Percentiles rank a stretch among this genome's conserved stretches.
These are phyloP conservation scores for Venustampulla echinocandica DNA, from an alignment of 495 filamentous ascomycete genomes.

Conservation along the genomic window DNA sequence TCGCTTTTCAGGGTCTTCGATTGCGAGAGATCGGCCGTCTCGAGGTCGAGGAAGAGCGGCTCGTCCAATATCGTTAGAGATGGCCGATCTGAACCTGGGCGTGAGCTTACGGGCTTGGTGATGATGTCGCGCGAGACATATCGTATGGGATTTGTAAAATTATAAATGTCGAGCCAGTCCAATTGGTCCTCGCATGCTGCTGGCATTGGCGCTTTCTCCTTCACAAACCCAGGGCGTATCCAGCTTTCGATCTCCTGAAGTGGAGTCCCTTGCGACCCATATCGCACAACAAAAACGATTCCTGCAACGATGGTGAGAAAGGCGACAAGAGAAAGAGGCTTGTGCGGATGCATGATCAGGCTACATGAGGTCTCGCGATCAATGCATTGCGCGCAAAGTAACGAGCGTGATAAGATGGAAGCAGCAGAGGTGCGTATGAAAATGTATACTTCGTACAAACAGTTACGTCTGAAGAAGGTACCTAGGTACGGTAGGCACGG, in stretches of 20 bases:
- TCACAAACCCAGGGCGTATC: conserved; percentile 1
- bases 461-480: too few species aligned
- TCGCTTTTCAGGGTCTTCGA: conserved; percentile 7
- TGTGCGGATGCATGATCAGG: conserved; percentile 11
- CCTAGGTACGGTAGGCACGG: too few species aligned
- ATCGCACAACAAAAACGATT: conserved; percentile 10
- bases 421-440: too few species aligned
- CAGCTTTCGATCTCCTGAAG: conserved; percentile 2
- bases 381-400: too few species aligned
- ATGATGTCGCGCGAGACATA: conserved; percentile 21
- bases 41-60: conserved; percentile 17
- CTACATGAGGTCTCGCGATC: conserved; percentile 14
- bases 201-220: conserved; percentile 1
- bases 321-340: conserved; percentile 9
- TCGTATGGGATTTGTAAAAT: conserved; percentile 17
- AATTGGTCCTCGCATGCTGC: conserved; percentile 14
- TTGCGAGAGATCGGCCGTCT: conserved; percentile 8
- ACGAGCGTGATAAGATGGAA: too few species aligned
- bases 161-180: conserved; percentile 20
- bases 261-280: neutral
- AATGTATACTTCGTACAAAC: too few species aligned
- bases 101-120: conserved; percentile 3
- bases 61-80: conserved; percentile 18
- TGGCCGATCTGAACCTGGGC: conserved; percentile 5
- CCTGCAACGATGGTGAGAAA: conserved; percentile 8